These are phyloP conservation scores for Brettanomyces anomalus DNA, from an alignment of 805 yeast species.

Conservation along the genomic window DNA sequence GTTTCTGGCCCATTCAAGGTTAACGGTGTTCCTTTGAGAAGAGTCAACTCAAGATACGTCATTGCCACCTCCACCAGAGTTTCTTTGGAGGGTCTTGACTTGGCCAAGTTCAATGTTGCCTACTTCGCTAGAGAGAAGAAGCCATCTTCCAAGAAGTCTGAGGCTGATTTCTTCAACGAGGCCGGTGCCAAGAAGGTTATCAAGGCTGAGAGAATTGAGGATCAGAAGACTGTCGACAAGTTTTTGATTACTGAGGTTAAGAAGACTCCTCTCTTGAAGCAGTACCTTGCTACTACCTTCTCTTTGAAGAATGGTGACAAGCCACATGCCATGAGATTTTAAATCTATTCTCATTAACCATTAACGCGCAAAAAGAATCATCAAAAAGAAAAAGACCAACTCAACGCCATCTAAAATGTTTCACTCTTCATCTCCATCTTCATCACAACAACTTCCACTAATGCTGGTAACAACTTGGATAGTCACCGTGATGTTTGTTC, in stretches of 20 bases:
- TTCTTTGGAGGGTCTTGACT: constrained; percentile 68
- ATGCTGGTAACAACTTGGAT: too few species aligned
- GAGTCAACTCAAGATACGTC: constrained; percentile 98
- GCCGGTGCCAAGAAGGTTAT: constrained; percentile 75
- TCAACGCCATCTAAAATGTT: too few species aligned
- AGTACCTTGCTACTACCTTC: constrained; percentile 92
- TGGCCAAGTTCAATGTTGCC: constrained; percentile 83
- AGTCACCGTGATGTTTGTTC: too few species aligned
- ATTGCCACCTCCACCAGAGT: constrained; percentile 96
- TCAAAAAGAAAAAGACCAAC: too few species aligned
- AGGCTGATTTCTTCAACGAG: constrained; percentile 85
- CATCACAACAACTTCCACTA: too few species aligned
- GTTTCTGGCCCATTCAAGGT: constrained; percentile 99
- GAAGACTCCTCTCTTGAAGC: constrained; percentile 95
- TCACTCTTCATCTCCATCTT: too few species aligned
- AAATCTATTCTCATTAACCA: constrained; percentile 26
- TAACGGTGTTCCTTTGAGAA: constrained; percentile 99
- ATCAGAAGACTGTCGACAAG: constrained; percentile 94
- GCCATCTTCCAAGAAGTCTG: constrained; percentile 76
- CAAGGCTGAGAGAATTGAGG: constrained; percentile 91
- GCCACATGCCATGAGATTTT: constrained; percentile 97
- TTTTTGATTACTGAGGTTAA: constrained; percentile 88
- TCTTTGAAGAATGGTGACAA: constrained; percentile 96
- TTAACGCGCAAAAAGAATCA: too few species aligned
- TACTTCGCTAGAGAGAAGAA: constrained; percentile 96